These are phyloP conservation scores for Hydrangea macrophylla DNA, from an alignment of 148 eudicot species.

Conservation along the genomic window DNA sequence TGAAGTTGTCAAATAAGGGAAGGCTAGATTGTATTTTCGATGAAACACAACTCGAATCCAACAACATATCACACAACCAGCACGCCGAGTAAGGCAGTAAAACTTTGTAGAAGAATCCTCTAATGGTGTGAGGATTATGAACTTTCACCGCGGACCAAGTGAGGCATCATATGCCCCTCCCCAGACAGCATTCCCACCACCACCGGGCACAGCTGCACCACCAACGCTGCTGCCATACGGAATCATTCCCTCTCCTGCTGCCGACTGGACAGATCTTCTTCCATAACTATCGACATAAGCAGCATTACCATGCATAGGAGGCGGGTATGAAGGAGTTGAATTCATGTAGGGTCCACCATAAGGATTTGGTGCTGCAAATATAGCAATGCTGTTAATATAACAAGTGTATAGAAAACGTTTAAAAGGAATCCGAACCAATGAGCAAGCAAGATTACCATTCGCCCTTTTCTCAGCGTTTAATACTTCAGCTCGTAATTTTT, in stretches of 20 bases:
- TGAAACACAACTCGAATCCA: not conserved
- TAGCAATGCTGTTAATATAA: conserved; percentile 8
- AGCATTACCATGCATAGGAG: conserved; percentile 38
- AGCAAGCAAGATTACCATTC: conserved; percentile 35
- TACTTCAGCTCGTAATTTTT: conserved; percentile 55
- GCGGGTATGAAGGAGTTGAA: conserved; percentile 34
- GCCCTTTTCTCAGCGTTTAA: conserved; percentile 55
- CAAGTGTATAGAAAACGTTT: not conserved
- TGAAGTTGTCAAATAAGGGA: not conserved
- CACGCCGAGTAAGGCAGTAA: not conserved
- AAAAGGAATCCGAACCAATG: not conserved
- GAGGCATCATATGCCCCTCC: conserved; percentile 23
- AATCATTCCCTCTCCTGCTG: conserved; percentile 32
- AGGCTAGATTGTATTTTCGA: not conserved
- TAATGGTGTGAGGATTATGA: not conserved
- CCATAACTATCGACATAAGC: conserved; percentile 45
- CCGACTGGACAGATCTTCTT: conserved; percentile 29
- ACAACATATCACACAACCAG: not conserved
- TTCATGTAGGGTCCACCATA: conserved; percentile 32
- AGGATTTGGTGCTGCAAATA: conserved; percentile 32
- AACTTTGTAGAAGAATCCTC: not conserved
- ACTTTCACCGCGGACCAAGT: conserved; percentile 14
- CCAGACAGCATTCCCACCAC: conserved; percentile 23
- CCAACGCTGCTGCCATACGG: conserved; percentile 28
- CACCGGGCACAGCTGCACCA: conserved; percentile 19